phyloP scores from a whole-genome alignment of 2,329 filamentous ascomycete genomes.

The Botryosphaeria agaves region DNA sequence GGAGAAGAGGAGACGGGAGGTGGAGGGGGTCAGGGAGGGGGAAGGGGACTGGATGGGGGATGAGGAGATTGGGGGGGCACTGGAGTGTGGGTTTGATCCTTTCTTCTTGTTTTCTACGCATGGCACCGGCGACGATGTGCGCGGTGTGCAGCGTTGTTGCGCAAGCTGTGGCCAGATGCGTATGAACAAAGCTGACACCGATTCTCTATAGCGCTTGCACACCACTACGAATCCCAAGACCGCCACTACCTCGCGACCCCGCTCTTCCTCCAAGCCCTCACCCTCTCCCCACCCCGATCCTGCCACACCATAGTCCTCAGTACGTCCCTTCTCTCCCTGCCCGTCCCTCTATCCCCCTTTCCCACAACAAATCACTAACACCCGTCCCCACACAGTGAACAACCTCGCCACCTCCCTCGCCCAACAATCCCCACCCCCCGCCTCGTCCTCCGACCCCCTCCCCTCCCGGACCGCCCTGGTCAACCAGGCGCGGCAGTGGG shows the following conservation, averaged over 20 bases:
- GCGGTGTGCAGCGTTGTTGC: no score
- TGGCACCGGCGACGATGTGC: not conserved
- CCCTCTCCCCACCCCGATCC: slow-evolving; percentile 41
- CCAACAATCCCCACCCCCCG: slow-evolving; percentile 35
- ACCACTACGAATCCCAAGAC: slow-evolving; percentile 55
- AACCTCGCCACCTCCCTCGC: slow-evolving; percentile 60
- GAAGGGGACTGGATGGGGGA: slow-evolving; percentile 55
- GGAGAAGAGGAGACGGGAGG: slow-evolving; percentile 52
- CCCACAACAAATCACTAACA: not conserved
- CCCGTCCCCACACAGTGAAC: no score
- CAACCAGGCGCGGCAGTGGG: slow-evolving; percentile 60
- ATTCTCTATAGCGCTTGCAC: slow-evolving; percentile 45
- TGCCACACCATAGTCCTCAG: slow-evolving; percentile 73
- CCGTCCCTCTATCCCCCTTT: no score
- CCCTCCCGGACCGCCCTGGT: slow-evolving; percentile 39
- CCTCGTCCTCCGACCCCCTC: slow-evolving; percentile 22
- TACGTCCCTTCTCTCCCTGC: slow-evolving; percentile 26
- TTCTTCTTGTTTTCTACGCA: slow-evolving; percentile 3
- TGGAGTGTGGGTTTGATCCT: slow-evolving; percentile 40
- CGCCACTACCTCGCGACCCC: slow-evolving; percentile 71
- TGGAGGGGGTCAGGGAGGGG: slow-evolving; percentile 49
- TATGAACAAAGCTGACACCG: slow-evolving; percentile 13
- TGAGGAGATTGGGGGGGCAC: slow-evolving; percentile 53
- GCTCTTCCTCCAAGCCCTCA: slow-evolving; percentile 70
- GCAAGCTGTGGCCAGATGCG: not conserved